Evolutionary conservation across 176 grass and related monocot species (phyloP).

Genomic region (Zoysia japonica): DNA sequence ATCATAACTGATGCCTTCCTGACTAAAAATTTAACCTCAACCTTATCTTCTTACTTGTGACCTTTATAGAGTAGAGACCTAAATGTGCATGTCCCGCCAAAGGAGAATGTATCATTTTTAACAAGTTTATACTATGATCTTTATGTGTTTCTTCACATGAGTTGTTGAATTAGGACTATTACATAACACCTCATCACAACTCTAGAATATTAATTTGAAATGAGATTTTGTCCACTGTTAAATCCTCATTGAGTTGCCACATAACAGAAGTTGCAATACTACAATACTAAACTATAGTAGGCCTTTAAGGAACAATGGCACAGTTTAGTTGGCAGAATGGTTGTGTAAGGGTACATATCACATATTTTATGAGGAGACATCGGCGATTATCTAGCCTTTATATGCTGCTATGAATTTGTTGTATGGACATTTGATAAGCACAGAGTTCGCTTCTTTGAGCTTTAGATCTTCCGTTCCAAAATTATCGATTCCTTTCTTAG

Average conservation of each 20-base stretch:
- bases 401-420: background rate
- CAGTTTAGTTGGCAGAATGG: conserved; percentile 11
- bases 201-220: background rate
- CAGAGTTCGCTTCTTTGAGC: background rate
- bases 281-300: background rate
- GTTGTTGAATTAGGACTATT: conserved; percentile 22
- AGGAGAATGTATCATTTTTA: too few relatives aligned
- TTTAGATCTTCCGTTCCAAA: background rate
- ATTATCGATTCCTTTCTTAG: background rate
- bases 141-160: conserved; percentile 10
- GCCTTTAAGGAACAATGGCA: background rate
- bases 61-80: conserved; percentile 18
- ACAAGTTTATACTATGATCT: background rate
- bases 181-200: background rate
- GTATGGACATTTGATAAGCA: background rate
- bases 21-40: background rate
- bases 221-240: background rate
- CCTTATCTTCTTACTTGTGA: conserved; percentile 10
- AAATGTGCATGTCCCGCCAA: background rate
- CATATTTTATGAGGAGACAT: background rate
- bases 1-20: conserved; percentile 12
- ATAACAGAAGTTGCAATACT: background rate
- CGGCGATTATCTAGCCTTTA: background rate
- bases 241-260: background rate
- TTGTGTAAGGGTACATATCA: conserved; percentile 18